Evolutionary conservation across 306 rosid genomes (phyloP).

Genomic region (Clitoria ternatea): DNA sequence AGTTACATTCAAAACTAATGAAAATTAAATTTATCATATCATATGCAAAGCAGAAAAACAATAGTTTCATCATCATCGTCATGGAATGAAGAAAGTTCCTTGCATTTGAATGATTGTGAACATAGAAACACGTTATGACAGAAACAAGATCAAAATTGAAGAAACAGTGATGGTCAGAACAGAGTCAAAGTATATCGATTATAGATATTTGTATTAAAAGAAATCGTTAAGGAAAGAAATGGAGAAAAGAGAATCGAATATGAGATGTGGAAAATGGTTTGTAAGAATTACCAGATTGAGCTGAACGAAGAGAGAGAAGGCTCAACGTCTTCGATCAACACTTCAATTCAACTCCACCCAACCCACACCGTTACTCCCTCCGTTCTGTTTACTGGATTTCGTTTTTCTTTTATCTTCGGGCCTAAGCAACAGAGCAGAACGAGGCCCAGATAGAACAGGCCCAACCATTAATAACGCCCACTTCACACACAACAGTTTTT

Average conservation of each 20-base stretch:
- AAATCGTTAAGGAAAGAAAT: background rate
- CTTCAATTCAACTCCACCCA: constrained; percentile 17
- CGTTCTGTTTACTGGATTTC: background rate
- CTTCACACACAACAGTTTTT: too few species aligned
- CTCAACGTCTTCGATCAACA: constrained; percentile 11
- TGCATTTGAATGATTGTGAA: background rate
- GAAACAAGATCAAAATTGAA: background rate
- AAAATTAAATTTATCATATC: background rate
- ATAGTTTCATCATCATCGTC: background rate
- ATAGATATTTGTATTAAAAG: background rate
- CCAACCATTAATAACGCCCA: background rate
- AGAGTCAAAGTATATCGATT: constrained; percentile 12
- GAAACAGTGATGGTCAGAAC: constrained; percentile 5
- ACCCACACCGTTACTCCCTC: background rate
- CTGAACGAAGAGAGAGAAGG: constrained; percentile 6
- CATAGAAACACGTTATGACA: background rate
- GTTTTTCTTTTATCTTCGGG: background rate
- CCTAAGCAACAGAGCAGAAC: background rate
- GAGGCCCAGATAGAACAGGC: background rate
- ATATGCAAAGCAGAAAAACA: background rate
- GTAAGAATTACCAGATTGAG: constrained; percentile 14
- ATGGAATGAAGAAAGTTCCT: background rate
- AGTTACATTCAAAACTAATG: background rate
- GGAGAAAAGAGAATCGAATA: background rate
- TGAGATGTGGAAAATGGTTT: background rate